Evolutionary conservation across 2,329 filamentous ascomycete genomes (phyloP).

Genomic region (Daldinia sp.): DNA sequence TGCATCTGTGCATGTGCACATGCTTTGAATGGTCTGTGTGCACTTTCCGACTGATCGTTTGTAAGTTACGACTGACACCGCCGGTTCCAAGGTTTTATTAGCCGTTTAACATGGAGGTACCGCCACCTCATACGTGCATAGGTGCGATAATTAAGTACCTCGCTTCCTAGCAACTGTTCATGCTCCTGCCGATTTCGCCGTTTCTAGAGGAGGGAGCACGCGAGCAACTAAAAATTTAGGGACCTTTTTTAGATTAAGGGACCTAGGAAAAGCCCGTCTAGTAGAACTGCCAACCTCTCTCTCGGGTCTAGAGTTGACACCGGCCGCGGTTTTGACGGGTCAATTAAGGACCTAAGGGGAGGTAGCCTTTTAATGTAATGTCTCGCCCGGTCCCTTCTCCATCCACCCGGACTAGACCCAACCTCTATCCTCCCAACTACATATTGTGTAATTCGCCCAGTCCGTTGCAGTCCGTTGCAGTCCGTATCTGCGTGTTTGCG

Average conservation of each 20-base stretch:
- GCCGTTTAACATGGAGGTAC: too few species aligned
- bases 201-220: constrained; percentile 5
- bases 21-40: constrained; percentile 1
- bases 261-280: too few species aligned
- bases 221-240: constrained; percentile 10
- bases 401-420: not conserved
- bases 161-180: not conserved
- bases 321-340: not conserved
- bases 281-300: not conserved
- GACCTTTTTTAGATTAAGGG: not conserved
- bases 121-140: not conserved
- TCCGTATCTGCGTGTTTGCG: too few species aligned
- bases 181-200: not conserved
- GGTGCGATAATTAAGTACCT: too few species aligned
- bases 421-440: not conserved
- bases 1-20: constrained; percentile 3
- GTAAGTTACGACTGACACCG: constrained; percentile 24
- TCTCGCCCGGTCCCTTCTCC: not conserved
- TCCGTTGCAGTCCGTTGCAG: too few species aligned
- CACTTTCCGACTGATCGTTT: constrained; percentile 12
- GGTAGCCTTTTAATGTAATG: not conserved
- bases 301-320: constrained; percentile 11
- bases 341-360: not conserved
- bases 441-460: not conserved
- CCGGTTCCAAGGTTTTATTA: constrained; percentile 19